Base-by-base conservation (phyloP, 495 filamentous ascomycete species). In the Neurospora sp. region DNA sequence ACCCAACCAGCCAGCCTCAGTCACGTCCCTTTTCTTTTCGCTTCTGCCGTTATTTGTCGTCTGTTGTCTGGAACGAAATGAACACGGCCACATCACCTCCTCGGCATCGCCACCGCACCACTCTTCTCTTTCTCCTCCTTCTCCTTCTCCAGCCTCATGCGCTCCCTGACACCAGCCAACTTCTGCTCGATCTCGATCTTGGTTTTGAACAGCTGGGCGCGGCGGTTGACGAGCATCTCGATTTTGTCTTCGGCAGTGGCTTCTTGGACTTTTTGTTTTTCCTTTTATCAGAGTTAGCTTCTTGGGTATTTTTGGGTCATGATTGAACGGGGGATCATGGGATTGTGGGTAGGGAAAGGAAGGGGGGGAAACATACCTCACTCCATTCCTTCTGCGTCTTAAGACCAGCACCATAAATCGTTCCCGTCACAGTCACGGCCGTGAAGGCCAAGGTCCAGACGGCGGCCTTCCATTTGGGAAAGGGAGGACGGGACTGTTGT, bases 361-460 rank as follows among this genome's bases (percentile, higher is more conserved):
- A 8, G 18, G 46, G 35, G 38, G n/a, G 66, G 35, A 18, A 6
- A 20, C 78, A 5, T 76, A 82, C 82, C 5, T 75, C 72, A 12
- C 74, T 76, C 68, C 74, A 79, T 40, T 89, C 85, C 73, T 84
- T 78, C 72, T 79, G 79, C 71, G 82, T 85, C 80, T 89, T 90
- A 40, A 91, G 77, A n/a, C 84, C 84, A 3, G 89, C 89, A 27
- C 89, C 89, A 76, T 88, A 89, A 72, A 84, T 82, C 0, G 85
- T 78, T 66, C 88, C 87, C 1, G 82, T 82, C 39, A 83, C 79
- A 27, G 83, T 86, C 39, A 87, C 81, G 38, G 83, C 84, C 2
- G 87, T 81, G 69, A 89, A 82, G 11, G 81, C 81, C 18, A 78
- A 84, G 1, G 88, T 87, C 70, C 81, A 77, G 48, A 89, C 73